Evolutionary conservation across 805 yeast genomes (phyloP), one percentile per base, ranked within the genome.

Genomic region (Candida arabinofermentans): DNA sequence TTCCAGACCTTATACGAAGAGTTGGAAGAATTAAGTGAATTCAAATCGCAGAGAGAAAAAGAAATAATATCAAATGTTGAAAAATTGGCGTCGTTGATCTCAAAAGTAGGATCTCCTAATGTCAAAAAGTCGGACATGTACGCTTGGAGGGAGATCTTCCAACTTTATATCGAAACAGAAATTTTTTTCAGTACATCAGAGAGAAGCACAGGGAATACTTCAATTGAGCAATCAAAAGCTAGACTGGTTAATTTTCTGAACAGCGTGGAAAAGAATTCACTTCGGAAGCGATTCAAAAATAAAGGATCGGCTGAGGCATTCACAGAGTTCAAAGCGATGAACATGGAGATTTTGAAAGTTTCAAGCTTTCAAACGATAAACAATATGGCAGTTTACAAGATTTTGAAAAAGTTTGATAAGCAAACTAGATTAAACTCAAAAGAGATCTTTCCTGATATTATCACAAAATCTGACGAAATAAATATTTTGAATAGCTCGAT

Each of bases 381-480:
- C 59, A 66, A 74, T 26, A 69, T 76, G 32, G 91, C 91, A 0
- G 71, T 82, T 30, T 63, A 72, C 14, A 84, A 84, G 58, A 84
- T 84, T 46, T 66, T 83, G 54, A 83, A 84, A 57, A 84, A 84
- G 55, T 84, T 85, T 51, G 89, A 85, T 51, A 84, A 84, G 56
- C 82, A 77, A 51, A 84, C 91, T 0, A 63, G 76, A 6, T 61
- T 83, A 23, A 69, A 71, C 24, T 66, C 80, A 0, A 67, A 73
- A 30, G 43, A 60, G 4, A 54, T 63, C 34, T 74, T 77, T 50
- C 81, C 83, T 2, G 49, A 48, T 22, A 44, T 57, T 9, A 37
- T 60, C 3, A 41, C 48, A 14, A 40, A 41, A 5, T 44, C 57
- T 5, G 40, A 44, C 10, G 41, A 51, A 18, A 46, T 50, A 14